Conservation (phyloP, 1,284 basidiomycete species). For the Neolentinus lepideus region DNA sequence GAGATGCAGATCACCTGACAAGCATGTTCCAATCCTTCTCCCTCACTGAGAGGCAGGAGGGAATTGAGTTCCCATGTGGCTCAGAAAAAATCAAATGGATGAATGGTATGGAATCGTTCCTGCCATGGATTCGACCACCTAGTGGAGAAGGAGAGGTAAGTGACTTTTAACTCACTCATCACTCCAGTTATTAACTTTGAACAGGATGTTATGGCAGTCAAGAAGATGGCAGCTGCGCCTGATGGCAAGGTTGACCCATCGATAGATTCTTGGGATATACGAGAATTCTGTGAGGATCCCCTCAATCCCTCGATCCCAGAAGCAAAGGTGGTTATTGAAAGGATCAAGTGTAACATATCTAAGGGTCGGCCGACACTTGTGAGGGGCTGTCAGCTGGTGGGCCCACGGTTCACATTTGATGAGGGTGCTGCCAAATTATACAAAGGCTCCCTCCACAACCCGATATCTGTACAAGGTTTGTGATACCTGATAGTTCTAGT, state of each 20-base stretch:
- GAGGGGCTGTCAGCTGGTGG: background rate
- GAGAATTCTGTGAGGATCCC: no score
- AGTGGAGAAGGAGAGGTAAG: background rate
- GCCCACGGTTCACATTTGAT: background rate
- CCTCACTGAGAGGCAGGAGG: background rate
- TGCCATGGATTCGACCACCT: background rate
- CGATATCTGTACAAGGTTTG: background rate
- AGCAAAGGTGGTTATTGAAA: background rate
- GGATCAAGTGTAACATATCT: background rate
- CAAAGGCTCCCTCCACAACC: background rate
- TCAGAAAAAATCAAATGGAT: background rate
- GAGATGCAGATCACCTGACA: no score
- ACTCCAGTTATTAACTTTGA: background rate
- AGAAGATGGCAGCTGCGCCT: background rate
- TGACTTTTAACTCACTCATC: background rate
- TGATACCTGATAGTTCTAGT: background rate
- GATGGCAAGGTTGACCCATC: background rate
- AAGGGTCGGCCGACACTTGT: background rate
- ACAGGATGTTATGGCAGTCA: background rate
- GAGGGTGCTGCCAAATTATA: background rate
- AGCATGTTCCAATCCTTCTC: no score
- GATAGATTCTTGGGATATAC: background rate
- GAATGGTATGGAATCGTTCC: background rate
- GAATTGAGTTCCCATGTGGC: background rate
- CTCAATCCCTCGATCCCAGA: background rate